A percentile compares a stretch with the other conserved stretches of the same genome.
phyloP scores from a whole-genome alignment of 306 rosid genomes.

The Malus fusca region DNA sequence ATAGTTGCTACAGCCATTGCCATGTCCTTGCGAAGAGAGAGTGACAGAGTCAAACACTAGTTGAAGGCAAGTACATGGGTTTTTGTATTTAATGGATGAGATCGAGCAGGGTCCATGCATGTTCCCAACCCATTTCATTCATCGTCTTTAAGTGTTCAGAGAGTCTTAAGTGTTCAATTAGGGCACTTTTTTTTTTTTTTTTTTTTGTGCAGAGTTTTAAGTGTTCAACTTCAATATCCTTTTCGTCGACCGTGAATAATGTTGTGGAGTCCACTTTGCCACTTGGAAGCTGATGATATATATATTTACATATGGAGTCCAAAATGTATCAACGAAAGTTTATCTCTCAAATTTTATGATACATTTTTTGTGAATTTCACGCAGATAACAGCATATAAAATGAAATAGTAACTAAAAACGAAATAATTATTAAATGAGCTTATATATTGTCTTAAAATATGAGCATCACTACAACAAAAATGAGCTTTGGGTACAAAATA shows the following conservation, averaged over 20 bases:
- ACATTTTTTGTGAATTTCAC: background rate
- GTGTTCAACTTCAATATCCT: background rate
- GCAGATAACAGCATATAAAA: too few relatives aligned
- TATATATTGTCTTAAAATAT: too few relatives aligned
- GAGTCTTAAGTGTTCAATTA: too few relatives aligned
- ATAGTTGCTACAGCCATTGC: background rate
- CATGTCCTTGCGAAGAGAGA: background rate
- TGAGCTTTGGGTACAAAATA: too few relatives aligned
- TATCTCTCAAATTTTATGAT: too few relatives aligned
- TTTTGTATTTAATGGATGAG: background rate
- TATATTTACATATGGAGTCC: background rate
- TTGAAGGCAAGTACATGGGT: background rate
- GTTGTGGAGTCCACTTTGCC: background rate
- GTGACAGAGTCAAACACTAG: background rate
- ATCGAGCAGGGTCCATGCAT: background rate
- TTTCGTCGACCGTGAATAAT: background rate
- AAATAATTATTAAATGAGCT: too few relatives aligned
- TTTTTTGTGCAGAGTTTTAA: background rate
- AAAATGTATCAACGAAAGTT: too few relatives aligned
- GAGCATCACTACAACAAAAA: too few relatives aligned
- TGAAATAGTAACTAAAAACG: too few relatives aligned
- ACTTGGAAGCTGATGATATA: background rate
- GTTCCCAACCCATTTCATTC: background rate
- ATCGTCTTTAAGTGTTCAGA: background rate
- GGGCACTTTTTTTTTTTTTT: background rate